Base-by-base conservation (phyloP, 2,329 filamentous ascomycete genomes). In the Xylariales sp. region DNA sequence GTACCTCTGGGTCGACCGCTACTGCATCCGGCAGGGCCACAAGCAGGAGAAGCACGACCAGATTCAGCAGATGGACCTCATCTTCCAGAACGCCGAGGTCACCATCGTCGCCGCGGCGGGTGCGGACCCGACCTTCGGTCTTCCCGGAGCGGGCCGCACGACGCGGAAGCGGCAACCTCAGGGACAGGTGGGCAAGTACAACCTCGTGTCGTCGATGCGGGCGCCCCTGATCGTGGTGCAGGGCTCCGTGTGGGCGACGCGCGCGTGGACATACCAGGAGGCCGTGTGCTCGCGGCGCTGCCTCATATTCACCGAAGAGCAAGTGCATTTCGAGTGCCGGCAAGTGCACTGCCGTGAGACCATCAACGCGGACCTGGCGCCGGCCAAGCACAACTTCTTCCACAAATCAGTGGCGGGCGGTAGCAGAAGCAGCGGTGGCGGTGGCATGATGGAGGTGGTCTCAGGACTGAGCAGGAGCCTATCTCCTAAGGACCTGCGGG, bases 261-360 rank as follows among this genome's bases (percentile, higher is more conserved):
- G 50, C 5, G 43, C 32, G 4, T 45, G 43, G 43, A 43, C 43
- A 4, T 43, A 34, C 25, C 37, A 45, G 29, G 43, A 45, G 38
- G 43, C 25, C 17, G 6, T 40, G 14, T 25, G 42, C 5, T 19
- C n/a, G 5, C 32, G 23, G 16, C 23, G 40, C 6, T 25, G 34
- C 6, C 43, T 45, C 6, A 24, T 38, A 5, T 45, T 45, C 17
- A 42, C 40, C 7, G 16, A 43, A 5, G 17, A 45, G 5, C 40
- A 45, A 28, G 30, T 40, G 11, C 43, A 43, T 13, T 45, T 40
- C 28, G 42, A 45, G 17, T 45, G 40, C 33, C 29, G 28, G 13
- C 14, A 29, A 5, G 35, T 37, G 40, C 35, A 38, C 17, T 40
- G 33, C 19, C 36, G 14, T 13, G 37, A 40, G 12, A 39, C 18